These are phyloP conservation scores for Boechera retrofracta DNA, from an alignment of 345 rosid species.

Conservation along the genomic window DNA sequence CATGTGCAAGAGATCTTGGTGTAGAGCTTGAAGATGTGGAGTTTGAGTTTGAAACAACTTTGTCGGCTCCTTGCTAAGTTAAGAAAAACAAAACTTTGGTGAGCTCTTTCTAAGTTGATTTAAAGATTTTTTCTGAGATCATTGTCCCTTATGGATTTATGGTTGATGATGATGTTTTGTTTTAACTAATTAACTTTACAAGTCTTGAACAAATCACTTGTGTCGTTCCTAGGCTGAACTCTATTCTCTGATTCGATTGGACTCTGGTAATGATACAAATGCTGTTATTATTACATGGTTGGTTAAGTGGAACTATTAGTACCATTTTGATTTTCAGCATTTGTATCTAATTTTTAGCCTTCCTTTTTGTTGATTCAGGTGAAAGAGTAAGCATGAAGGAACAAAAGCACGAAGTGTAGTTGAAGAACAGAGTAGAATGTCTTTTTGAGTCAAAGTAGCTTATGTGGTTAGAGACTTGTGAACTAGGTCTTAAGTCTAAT, in stretches of 20 bases:
- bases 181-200: background rate
- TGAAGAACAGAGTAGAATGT: background rate
- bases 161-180: background rate
- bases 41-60: slow-evolving; percentile 42
- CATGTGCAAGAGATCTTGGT: slow-evolving; percentile 21
- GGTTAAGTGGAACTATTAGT: background rate
- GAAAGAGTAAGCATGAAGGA: background rate
- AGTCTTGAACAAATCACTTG: background rate
- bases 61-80: slow-evolving; percentile 55
- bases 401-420: background rate
- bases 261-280: background rate
- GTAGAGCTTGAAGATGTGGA: slow-evolving; percentile 30
- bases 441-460: background rate
- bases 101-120: background rate
- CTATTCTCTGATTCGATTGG: background rate
- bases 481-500: background rate
- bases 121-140: background rate
- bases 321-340: background rate
- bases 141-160: background rate
- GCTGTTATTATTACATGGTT: background rate
- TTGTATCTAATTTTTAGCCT: background rate
- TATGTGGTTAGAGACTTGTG: background rate
- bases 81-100: background rate
- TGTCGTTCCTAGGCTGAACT: background rate
- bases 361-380: background rate